phyloP scores from a whole-genome alignment of 108 stramenopile species.

The Tribonema minus region DNA sequence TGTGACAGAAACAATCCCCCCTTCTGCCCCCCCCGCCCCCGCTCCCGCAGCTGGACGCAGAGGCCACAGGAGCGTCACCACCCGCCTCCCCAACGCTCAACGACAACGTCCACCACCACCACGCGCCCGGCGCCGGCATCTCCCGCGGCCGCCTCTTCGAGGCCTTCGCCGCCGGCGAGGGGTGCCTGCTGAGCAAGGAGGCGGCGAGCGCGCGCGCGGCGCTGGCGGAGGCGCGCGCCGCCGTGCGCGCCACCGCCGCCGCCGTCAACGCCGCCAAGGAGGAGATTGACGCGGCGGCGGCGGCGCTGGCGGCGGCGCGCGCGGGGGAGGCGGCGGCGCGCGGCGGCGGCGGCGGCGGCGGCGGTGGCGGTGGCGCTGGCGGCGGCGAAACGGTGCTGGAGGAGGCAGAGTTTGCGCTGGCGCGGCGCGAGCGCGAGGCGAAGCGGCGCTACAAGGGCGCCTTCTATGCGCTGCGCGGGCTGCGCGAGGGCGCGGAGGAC shows the following conservation, averaged over 20 bases:
- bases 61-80: too few relatives aligned
- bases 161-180: neutral
- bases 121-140: too few relatives aligned
- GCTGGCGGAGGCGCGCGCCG: neutral
- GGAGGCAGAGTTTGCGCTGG: constrained; percentile 42
- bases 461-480: constrained; percentile 6
- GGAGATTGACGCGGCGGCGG: constrained; percentile 5
- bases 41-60: too few relatives aligned
- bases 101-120: too few relatives aligned
- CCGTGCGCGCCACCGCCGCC: neutral
- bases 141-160: too few relatives aligned
- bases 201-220: neutral
- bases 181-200: neutral
- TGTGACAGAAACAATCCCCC: too few relatives aligned
- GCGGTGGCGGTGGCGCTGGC: constrained; percentile 7
- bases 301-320: constrained; percentile 3
- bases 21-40: too few relatives aligned
- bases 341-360: constrained; percentile 31
- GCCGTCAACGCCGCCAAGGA: constrained; percentile 22
- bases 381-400: constrained; percentile 33
- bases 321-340: neutral
- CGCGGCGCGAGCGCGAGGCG: neutral
- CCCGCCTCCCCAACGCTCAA: too few relatives aligned
- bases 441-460: constrained; percentile 31
- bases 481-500: neutral